Evolutionary conservation across 2,329 filamentous ascomycete species (phyloP).

Genomic region (Cytospora chrysosperma): DNA sequence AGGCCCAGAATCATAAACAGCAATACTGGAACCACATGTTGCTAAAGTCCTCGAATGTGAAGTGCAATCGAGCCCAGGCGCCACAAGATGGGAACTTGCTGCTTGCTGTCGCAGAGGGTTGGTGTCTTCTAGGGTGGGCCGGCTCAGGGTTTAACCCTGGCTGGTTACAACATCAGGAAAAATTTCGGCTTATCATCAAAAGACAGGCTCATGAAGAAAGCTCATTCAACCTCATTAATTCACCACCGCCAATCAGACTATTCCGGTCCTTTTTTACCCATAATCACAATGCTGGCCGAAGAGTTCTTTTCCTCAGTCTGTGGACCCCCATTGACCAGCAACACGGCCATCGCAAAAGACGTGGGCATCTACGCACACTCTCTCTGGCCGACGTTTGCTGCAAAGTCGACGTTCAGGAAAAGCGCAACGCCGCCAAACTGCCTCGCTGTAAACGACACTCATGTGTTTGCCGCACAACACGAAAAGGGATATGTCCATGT

Average conservation of each 20-base stretch:
- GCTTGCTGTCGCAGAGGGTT: too few relatives aligned
- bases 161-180: neutral
- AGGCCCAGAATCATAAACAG: too few relatives aligned
- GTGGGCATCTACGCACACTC: constrained; percentile 85
- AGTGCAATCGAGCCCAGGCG: too few relatives aligned
- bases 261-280: neutral
- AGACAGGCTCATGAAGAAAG: neutral
- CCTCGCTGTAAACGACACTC: constrained; percentile 74
- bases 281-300: constrained; percentile 54
- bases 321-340: constrained; percentile 58
- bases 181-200: neutral
- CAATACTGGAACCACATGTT: too few relatives aligned
- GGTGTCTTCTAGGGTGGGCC: too few relatives aligned
- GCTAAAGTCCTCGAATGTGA: too few relatives aligned
- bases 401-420: constrained; percentile 85
- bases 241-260: neutral
- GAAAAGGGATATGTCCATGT: constrained; percentile 93
- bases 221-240: neutral
- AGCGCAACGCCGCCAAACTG: constrained; percentile 78
- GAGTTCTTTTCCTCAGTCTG: constrained; percentile 59
- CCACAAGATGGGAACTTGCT: too few relatives aligned
- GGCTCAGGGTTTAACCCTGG: neutral
- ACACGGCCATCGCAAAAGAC: constrained; percentile 69
- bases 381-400: constrained; percentile 72
- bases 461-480: constrained; percentile 87